These are phyloP conservation scores for Linderina pennispora DNA, from an alignment of 192 early-diverging fungal species.

Conservation along the genomic window DNA sequence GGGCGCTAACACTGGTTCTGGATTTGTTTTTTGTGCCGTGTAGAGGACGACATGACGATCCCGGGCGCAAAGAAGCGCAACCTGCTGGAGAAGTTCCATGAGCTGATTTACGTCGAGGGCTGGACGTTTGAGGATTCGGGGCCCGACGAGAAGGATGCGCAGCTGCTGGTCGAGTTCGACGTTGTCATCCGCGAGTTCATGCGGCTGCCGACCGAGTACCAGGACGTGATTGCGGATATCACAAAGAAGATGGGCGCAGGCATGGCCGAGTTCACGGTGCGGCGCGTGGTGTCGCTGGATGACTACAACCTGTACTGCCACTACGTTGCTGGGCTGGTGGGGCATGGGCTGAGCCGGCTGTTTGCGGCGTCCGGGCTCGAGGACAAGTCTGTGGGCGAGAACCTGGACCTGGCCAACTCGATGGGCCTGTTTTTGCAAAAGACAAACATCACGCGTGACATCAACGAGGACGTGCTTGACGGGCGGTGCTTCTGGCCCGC, in stretches of 20 bases:
- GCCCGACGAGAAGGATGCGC: conserved; percentile 90
- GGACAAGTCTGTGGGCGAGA: conserved; percentile 45
- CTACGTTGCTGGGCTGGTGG: conserved; percentile 96
- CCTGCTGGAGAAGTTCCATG: conserved; percentile 75
- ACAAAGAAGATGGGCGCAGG: conserved; percentile 89
- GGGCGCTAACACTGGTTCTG: neutral
- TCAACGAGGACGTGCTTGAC: conserved; percentile 82
- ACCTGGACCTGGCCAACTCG: conserved; percentile 65
- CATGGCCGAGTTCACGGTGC: conserved; percentile 82
- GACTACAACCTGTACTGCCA: conserved; percentile 98
- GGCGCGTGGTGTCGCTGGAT: conserved; percentile 61
- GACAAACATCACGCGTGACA: conserved; percentile 96
- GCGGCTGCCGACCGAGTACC: conserved; percentile 64
- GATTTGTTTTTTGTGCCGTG: neutral
- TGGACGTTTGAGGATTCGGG: conserved; percentile 81
- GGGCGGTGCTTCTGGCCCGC: conserved; percentile 95
- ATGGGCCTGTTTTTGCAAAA: conserved; percentile 99
- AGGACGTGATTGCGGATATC: conserved; percentile 85
- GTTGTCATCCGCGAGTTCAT: conserved; percentile 87
- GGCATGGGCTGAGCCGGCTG: conserved; percentile 84
- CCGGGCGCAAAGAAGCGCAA: conserved; percentile 65
- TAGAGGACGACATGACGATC: conserved; percentile 96
- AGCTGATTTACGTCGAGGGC: conserved; percentile 68
- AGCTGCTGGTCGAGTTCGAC: conserved; percentile 84
- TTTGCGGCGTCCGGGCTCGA: conserved; percentile 87